A percentile compares a stretch with the other conserved stretches of the same genome.
Evolutionary conservation across 2,329 filamentous ascomycete species (phyloP).

Genomic region (Neonectria punicea): DNA sequence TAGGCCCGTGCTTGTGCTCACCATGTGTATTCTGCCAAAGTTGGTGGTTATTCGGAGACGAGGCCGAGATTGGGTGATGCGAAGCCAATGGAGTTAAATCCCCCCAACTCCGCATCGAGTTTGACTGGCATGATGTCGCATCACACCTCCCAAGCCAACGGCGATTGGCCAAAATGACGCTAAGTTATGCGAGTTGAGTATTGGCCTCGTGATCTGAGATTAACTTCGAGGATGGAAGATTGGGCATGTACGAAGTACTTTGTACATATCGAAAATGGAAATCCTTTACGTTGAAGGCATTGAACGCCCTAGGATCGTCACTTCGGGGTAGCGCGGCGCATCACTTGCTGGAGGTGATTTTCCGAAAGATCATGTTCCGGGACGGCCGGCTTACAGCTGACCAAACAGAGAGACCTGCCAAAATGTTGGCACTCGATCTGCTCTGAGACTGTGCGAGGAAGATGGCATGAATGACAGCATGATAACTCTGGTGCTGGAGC

Average conservation of each 20-base stretch:
- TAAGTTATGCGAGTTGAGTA: conserved; percentile 4
- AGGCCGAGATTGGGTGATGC: conserved; percentile 11
- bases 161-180: conserved; percentile 1
- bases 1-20: background rate
- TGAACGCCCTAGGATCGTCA: conserved; percentile 13
- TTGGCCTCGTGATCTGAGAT: background rate
- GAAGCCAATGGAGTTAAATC: conserved; percentile 6
- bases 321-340: conserved; percentile 5
- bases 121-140: conserved; percentile 9
- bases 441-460: conserved; percentile 12
- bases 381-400: conserved; percentile 9
- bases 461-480: conserved; percentile 6
- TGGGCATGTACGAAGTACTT: background rate
- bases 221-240: conserved; percentile 2
- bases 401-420: conserved; percentile 21
- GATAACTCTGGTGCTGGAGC: conserved; percentile 11
- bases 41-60: background rate
- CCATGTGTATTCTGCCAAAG: background rate
- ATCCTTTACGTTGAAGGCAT: background rate
- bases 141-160: conserved; percentile 8
- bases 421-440: conserved; percentile 13
- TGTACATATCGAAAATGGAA: background rate
- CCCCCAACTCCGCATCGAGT: conserved; percentile 2
- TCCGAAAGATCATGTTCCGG: conserved; percentile 13
- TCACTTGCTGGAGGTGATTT: conserved; percentile 1